These are phyloP conservation scores for Amoebophrya sp. DNA, from an alignment of 169 alveolate species.

Conservation along the genomic window DNA sequence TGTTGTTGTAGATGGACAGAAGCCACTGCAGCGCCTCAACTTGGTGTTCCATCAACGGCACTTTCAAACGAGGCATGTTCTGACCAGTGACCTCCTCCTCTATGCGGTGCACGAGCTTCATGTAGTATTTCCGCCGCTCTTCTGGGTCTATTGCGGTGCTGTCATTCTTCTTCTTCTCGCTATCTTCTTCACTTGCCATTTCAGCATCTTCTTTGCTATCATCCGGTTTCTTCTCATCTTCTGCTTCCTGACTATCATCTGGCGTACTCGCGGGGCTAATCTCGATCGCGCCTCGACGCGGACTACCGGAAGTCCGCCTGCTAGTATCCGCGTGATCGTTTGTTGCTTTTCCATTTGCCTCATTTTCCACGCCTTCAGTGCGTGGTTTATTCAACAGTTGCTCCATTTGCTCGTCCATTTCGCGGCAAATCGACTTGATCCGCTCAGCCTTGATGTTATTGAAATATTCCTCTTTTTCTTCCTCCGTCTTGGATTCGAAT, in stretches of 20 bases:
- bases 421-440: neutral
- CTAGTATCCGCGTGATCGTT: neutral
- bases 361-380: too few relatives aligned
- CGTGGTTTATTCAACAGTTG: neutral
- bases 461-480: neutral
- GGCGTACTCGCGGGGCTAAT: too few relatives aligned
- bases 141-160: constrained; percentile 34
- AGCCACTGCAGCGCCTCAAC: constrained; percentile 94
- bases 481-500: constrained; percentile 9
- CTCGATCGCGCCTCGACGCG: too few relatives aligned
- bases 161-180: neutral
- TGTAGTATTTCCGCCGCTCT: constrained; percentile 38
- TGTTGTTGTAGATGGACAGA: constrained; percentile 84
- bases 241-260: too few relatives aligned
- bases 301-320: too few relatives aligned
- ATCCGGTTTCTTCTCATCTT: neutral
- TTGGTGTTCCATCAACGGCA: constrained; percentile 70
- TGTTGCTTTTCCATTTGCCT: neutral
- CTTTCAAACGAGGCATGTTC: constrained; percentile 50
- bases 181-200: neutral
- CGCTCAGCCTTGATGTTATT: neutral
- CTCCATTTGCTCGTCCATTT: constrained; percentile 25
- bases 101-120: constrained; percentile 50
- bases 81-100: constrained; percentile 58
- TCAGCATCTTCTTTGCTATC: neutral